A percentile compares a stretch with the other conserved stretches of the same genome.
Conservation (phyloP, 306 rosid species). For the Begonia fuchsioides region DNA sequence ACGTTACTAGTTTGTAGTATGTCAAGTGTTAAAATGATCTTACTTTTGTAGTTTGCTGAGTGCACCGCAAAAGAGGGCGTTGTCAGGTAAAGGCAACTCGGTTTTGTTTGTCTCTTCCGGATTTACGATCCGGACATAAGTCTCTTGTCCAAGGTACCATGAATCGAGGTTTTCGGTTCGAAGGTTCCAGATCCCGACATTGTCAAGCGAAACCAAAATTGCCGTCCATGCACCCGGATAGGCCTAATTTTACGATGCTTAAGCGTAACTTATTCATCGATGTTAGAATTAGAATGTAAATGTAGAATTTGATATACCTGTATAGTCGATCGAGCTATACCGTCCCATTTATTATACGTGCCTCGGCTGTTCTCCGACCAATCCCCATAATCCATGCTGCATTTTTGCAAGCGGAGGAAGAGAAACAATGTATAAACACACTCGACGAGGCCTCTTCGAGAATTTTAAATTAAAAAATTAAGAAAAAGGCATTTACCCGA, state of each 20-base stretch:
- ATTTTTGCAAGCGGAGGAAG: not conserved
- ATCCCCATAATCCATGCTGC: constrained; percentile 94
- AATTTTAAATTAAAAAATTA: not conserved
- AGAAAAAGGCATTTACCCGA: constrained; percentile 37
- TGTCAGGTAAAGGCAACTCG: constrained; percentile 73
- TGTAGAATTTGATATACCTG: constrained; percentile 35
- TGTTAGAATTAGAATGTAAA: not conserved
- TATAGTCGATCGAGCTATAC: constrained; percentile 79
- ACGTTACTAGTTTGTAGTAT: not conserved
- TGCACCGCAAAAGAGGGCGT: constrained; percentile 75
- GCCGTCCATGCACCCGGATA: constrained; percentile 98
- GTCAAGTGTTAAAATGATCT: constrained; percentile 4
- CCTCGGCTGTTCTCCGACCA: constrained; percentile 95
- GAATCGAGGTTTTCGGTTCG: constrained; percentile 88
- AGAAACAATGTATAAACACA: not conserved
- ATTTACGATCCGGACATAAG: constrained; percentile 68
- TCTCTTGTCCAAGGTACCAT: constrained; percentile 97
- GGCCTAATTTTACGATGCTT: constrained; percentile 34
- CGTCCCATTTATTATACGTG: constrained; percentile 96
- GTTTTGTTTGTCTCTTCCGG: constrained; percentile 86
- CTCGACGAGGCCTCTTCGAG: not conserved
- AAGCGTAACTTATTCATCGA: no score
- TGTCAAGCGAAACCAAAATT: constrained; percentile 76
- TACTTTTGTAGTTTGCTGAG: constrained; percentile 65
- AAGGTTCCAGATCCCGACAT: constrained; percentile 86